These are phyloP conservation scores for Solanum megistacrolobum DNA, from an alignment of 257 asterid species.

Conservation along the genomic window DNA sequence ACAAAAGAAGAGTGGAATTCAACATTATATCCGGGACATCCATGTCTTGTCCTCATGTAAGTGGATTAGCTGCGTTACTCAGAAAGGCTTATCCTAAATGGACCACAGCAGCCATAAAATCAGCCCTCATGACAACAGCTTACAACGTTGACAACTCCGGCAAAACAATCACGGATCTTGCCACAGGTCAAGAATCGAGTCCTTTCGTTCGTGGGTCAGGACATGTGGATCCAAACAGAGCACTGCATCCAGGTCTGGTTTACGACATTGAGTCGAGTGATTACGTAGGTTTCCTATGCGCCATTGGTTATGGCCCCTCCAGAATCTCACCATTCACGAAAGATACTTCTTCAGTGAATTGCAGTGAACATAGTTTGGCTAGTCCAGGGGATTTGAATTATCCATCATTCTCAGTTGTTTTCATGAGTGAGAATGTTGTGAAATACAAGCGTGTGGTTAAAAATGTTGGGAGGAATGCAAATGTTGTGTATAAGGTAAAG, in stretches of 20 bases:
- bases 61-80: conserved; percentile 53
- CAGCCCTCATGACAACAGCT: conserved; percentile 71
- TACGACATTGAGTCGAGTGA: conserved; percentile 36
- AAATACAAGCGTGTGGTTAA: conserved; percentile 56
- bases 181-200: not conserved
- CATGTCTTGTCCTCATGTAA: conserved; percentile 76
- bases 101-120: conserved; percentile 67
- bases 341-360: conserved; percentile 35
- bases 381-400: conserved; percentile 77
- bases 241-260: conserved; percentile 59
- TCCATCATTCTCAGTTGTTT: conserved; percentile 80
- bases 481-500: conserved; percentile 44
- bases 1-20: conserved; percentile 26
- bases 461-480: conserved; percentile 45
- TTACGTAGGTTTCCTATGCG: conserved; percentile 35
- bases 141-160: not conserved
- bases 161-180: not conserved
- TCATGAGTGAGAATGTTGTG: conserved; percentile 24
- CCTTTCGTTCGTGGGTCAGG: conserved; percentile 71
- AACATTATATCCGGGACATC: conserved; percentile 55
- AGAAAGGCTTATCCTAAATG: conserved; percentile 52
- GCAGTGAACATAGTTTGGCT: conserved; percentile 25
- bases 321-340: conserved; percentile 41
- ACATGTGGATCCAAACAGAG: conserved; percentile 40
- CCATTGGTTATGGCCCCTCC: conserved; percentile 43